These are phyloP conservation scores for Xylariaceae sp. DNA, from an alignment of 2,329 filamentous ascomycete species.

Conservation along the genomic window DNA sequence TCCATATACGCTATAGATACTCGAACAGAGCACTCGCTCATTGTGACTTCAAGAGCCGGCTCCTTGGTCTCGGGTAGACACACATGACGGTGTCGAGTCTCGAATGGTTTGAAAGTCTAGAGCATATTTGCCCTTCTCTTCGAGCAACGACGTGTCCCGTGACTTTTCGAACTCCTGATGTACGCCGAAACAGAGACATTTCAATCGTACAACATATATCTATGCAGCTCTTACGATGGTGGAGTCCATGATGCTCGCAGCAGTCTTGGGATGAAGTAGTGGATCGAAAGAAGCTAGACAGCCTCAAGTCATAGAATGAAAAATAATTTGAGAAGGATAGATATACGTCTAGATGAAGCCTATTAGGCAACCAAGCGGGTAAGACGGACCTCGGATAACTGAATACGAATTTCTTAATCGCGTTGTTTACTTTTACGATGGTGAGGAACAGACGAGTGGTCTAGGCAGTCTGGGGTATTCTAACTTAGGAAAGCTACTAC, in stretches of 20 bases:
- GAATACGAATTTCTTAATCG: background rate
- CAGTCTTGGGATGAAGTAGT: background rate
- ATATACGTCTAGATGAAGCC: background rate
- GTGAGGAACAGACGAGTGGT: background rate
- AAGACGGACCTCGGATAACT: background rate
- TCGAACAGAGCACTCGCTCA: background rate
- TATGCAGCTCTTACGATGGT: background rate
- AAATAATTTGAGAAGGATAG: background rate
- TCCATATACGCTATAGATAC: background rate
- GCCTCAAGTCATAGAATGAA: too few species aligned
- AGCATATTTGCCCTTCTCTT: background rate
- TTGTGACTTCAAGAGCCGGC: background rate
- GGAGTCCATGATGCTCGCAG: background rate
- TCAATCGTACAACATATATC: background rate
- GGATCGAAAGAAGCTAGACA: too few species aligned
- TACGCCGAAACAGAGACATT: background rate
- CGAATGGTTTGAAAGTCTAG: background rate
- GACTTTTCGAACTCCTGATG: background rate
- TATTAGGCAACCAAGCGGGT: too few species aligned
- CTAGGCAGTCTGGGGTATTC: background rate
- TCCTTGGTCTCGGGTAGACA: background rate
- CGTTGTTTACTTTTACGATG: background rate
- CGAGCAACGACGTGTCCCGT: background rate
- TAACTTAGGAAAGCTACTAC: background rate
- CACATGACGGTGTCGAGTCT: background rate